Base-by-base conservation (phyloP, 2,329 filamentous ascomycete genomes). In the Acarospora socialis region DNA sequence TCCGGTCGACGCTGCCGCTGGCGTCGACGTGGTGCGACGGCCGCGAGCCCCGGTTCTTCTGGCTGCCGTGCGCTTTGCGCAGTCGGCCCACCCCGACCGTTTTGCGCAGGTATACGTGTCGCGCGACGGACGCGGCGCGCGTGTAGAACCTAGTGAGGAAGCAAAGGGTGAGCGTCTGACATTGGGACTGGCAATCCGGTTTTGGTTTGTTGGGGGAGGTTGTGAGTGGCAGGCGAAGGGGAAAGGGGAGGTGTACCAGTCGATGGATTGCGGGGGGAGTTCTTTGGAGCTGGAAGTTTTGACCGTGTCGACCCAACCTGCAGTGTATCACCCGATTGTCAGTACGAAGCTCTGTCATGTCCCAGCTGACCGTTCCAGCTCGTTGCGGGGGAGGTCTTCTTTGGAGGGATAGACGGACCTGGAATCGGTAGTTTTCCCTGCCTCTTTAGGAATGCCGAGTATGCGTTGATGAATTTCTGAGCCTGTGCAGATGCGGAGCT, bases 21-120 rank as follows among this genome's bases (percentile, higher is more conserved):
- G 86, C 90, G 60, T 94, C 81, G 54, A 93, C 82, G 74, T 98
- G 90, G 68, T 92, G 78, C 46, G 77, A 82, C 59, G 90, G 90
- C 50, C 80, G 75, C 52, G 75, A 75, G 54, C 90, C 90, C 52
- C 90, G 84, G 80, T 95, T 98, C 78, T 92, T 94, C 70, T 81
- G 80, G 52, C 75, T 80, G 54, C 84, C 90, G 76, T 98, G 90
- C 47, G 80, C 81, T 72, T 92, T 93, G 65, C 87, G 81, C 53
- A 98, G 77, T 59, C 90, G 84, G 66, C 90, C 90, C 51, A 98
- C 83, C 73, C 90, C 90, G 59, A 98, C 86, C 44, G 86, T 94
- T 76, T 98, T 98, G 70, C 90, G 81, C 63, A 98, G 73, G 75
- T 98, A 98, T 72, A 98, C 78, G 73, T 95, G 87, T 59, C 86